These are phyloP conservation scores for Selenicereus undatus DNA, from an alignment of 148 eudicot genomes.

Conservation along the genomic window DNA sequence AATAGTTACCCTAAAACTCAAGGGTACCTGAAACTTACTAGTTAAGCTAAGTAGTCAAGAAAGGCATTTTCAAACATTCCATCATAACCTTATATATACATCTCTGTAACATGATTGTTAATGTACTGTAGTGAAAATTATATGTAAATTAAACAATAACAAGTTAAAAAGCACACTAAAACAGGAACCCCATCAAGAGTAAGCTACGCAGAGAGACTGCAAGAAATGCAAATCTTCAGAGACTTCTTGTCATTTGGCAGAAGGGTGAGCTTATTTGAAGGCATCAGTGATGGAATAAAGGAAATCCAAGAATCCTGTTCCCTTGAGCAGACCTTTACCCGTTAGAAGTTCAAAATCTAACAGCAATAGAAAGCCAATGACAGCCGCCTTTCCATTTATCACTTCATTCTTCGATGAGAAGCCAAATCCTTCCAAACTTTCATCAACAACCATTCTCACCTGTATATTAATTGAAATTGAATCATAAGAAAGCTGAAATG, in stretches of 20 bases:
- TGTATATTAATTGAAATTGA: slow-evolving; percentile 20
- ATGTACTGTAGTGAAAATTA: background rate
- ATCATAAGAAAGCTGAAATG: background rate
- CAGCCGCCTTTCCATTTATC: slow-evolving; percentile 95
- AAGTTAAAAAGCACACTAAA: background rate
- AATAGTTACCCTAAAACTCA: too few relatives aligned
- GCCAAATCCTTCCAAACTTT: slow-evolving; percentile 69
- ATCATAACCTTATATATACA: background rate
- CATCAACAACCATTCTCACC: slow-evolving; percentile 95
- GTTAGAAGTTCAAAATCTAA: slow-evolving; percentile 93
- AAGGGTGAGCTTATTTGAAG: slow-evolving; percentile 38
- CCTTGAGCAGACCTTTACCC: slow-evolving; percentile 91
- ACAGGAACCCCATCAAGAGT: background rate
- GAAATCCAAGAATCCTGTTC: slow-evolving; percentile 98
- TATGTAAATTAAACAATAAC: background rate
- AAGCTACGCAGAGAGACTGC: slow-evolving; percentile 1
- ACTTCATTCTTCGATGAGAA: slow-evolving; percentile 69
- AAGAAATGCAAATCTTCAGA: background rate
- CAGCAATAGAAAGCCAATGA: slow-evolving; percentile 79
- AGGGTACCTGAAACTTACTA: too few relatives aligned
- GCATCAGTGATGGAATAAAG: slow-evolving; percentile 65
- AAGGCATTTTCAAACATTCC: background rate
- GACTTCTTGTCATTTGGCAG: background rate
- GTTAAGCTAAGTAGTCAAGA: too few relatives aligned
- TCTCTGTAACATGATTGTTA: background rate